Evolutionary conservation across 345 rosid genomes (phyloP), one percentile per base, ranked within the genome.

Genomic region (Gossypium raimondii): DNA sequence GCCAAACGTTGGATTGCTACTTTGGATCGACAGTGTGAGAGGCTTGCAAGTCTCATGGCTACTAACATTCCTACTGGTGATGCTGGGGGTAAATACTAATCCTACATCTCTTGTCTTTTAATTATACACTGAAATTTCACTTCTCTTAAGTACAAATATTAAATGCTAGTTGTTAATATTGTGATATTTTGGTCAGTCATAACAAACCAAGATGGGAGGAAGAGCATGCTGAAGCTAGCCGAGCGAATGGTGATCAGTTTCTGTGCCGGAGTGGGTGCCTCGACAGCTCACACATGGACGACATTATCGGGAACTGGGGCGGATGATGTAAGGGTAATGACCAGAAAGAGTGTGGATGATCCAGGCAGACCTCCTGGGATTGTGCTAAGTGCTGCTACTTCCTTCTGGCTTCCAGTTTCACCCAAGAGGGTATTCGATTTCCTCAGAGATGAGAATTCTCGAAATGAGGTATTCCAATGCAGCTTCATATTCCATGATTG

Each of bases 1-100:
- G 99, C 99, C 10, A 90, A 78, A 75, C 95, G 97, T 14, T 96
- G 99, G 99, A 78, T 93, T 41, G 83, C 95, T 11, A 88, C 91
- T 7, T 76, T 96, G 8, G 89, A 88, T 18, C 87, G 97, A 70
- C 93, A 92, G 58, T 86, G 97, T 51, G 93, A 93, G 82, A 76
- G 98, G 29, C 86, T 90, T 10, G 90, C 95, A 4, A 86, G 93
- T 75, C 87, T 88, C 62, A 76, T 86, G 86, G 87, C 93, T 43
- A 80, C 87, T 43, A 86, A 78, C 74, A 67, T 87, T 73, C 87
- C 91, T 11, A 73, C 88, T 0, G 70, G 81, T 0, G 97, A 96
- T 11, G 72, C 76, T 1, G 89, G 84, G 10, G 93, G 92, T 88
- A 86, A 64, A 47, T 11, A 47, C 7, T 10, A 25, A 60, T 14